A percentile compares a stretch with the other conserved stretches of the same genome.
phyloP scores from a whole-genome alignment of 2,329 filamentous ascomycete genomes.

The Cercospora sojina region DNA sequence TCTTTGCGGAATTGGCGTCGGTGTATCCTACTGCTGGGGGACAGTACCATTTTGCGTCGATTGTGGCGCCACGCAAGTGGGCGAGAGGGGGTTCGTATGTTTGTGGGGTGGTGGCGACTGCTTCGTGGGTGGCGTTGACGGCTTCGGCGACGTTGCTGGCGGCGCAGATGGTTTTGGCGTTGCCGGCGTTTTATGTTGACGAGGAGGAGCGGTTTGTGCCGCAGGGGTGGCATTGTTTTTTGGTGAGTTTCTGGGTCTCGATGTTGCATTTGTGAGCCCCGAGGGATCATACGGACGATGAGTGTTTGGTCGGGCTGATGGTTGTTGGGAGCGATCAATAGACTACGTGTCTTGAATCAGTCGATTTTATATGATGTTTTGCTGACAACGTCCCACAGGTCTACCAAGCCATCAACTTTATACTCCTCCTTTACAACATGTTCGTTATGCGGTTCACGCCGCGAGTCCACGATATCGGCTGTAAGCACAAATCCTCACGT shows the following conservation, averaged over 20 bases:
- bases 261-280: neutral
- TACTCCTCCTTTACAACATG: neutral
- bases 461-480: neutral
- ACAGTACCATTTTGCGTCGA: neutral
- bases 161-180: neutral
- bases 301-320: neutral
- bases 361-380: neutral
- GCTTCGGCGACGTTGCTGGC: neutral
- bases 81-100: neutral
- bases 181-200: neutral
- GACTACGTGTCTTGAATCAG: neutral
- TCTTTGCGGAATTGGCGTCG: neutral
- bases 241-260: neutral
- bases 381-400: neutral
- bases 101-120: neutral
- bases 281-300: neutral
- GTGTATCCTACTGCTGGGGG: neutral
- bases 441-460: neutral
- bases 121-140: neutral
- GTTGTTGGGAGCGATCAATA: neutral
- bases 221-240: neutral
- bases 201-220: neutral
- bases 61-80: neutral
- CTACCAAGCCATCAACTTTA: neutral
- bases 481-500: neutral